Percentiles rank a stretch among this genome's conserved stretches.
These are phyloP conservation scores for Entomophthora muscae DNA, from an alignment of 371 early-diverging fungal genomes.

Conservation along the genomic window DNA sequence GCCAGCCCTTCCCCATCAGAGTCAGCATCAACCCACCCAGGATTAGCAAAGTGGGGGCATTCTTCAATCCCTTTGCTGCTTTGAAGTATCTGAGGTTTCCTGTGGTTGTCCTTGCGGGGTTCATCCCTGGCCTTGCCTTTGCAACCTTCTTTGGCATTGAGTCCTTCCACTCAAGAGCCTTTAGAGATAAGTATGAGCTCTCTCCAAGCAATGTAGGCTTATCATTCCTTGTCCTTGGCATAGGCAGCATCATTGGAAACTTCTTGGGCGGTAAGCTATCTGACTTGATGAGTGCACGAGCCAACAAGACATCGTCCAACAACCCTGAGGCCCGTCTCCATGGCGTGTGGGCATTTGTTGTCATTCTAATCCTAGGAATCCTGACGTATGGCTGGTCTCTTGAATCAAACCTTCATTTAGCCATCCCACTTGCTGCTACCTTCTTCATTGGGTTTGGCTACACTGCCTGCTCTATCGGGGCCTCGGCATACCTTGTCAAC, in stretches of 20 bases:
- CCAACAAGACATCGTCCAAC: background rate
- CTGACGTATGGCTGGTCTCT: constrained; percentile 26
- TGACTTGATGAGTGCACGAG: constrained; percentile 14
- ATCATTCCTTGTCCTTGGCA: constrained; percentile 21
- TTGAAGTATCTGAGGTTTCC: constrained; percentile 23
- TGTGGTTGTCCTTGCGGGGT: constrained; percentile 24
- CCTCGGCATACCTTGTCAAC: constrained; percentile 8
- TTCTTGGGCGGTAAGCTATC: constrained; percentile 20
- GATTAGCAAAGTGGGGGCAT: background rate
- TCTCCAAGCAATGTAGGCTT: constrained; percentile 24
- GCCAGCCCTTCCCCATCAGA: background rate
- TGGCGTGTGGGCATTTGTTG: constrained; percentile 21
- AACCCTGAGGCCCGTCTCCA: constrained; percentile 17
- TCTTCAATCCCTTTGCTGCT: constrained; percentile 15
- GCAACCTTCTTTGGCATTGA: constrained; percentile 29
- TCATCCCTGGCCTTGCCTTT: constrained; percentile 28
- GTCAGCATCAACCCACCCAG: background rate
- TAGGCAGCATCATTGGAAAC: constrained; percentile 26
- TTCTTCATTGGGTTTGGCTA: constrained; percentile 2
- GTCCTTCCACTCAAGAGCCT: constrained; percentile 18
- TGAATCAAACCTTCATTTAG: constrained; percentile 12
- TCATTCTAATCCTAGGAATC: constrained; percentile 17
- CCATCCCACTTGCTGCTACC: background rate
- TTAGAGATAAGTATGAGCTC: constrained; percentile 15
- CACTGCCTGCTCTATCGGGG: background rate